Percentiles rank a stretch among this genome's conserved stretches.
phyloP scores from a whole-genome alignment of 768 basidiomycete genomes.

The Clitopilus passeckerianus region DNA sequence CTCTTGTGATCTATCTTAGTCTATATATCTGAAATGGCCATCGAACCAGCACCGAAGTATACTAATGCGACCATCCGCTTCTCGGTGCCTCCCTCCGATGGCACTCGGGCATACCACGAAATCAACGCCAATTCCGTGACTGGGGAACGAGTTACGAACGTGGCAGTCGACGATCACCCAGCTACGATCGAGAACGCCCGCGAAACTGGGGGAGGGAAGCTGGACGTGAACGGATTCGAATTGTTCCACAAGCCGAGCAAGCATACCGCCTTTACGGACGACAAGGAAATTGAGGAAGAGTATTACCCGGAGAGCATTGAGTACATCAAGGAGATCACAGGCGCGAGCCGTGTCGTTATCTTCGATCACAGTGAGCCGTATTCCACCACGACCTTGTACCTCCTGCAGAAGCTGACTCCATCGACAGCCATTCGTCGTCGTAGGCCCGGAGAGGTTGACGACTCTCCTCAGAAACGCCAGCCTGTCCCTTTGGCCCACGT shows the following conservation, averaged over 20 bases:
- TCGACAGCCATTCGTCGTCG: constrained; percentile 40
- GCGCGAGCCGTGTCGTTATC: constrained; percentile 50
- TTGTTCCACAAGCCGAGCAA: constrained; percentile 22
- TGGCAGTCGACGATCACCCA: neutral
- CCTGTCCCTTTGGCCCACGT: constrained; percentile 44
- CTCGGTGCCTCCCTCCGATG: constrained; percentile 17
- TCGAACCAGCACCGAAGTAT: neutral
- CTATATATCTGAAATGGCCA: neutral
- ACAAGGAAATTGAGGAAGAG: constrained; percentile 39
- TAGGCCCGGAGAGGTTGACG: constrained; percentile 29
- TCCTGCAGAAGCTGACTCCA: neutral
- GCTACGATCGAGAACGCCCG: constrained; percentile 30
- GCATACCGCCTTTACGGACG: constrained; percentile 40
- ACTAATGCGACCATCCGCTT: neutral
- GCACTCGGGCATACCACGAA: constrained; percentile 17
- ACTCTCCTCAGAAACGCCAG: constrained; percentile 32
- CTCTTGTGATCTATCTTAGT: neutral
- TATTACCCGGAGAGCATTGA: constrained; percentile 58
- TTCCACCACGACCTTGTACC: neutral
- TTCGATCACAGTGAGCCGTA: constrained; percentile 54
- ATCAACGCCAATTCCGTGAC: constrained; percentile 17
- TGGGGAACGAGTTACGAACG: constrained; percentile 16
- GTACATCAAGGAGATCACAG: constrained; percentile 51
- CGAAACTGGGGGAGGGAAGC: constrained; percentile 38
- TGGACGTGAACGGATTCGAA: constrained; percentile 51